Evolutionary conservation across 805 yeast species (phyloP), one percentile per base, ranked within the genome.

Genomic region (Vanderwaltozyma tropicalis): DNA sequence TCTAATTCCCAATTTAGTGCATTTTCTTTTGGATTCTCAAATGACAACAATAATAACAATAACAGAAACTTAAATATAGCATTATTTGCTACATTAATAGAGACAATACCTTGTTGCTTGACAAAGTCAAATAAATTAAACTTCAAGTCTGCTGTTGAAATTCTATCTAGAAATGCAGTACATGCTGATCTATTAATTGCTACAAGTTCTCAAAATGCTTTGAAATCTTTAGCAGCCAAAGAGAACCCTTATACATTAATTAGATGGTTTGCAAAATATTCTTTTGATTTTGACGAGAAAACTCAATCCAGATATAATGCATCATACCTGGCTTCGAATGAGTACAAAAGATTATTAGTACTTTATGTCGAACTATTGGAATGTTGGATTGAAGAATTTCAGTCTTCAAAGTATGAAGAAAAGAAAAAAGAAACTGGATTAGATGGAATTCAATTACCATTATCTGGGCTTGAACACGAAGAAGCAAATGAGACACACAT

Each of bases 281-380:
- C 95, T 1, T 85, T 88, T 58, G 78, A 77, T 46, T 74, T 83
- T 42, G 84, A 78, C 44, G 95, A 86, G 41, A 76, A 76, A 44
- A 78, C 84, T 3, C 64, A 63, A 30, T 57, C 66, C 3, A 55
- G 61, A n/a, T 71, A 75, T 48, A 73, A 78, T 37, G 64, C 74
- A 19, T 73, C 76, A 1, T 76, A 74, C 48, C 55, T 79, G 29
- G 70, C 78, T 10, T 77, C 88, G 0, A 62, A 69, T 6, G 80
- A 76, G 37, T 81, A 79, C 47, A 71, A 73, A 34, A 62, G 64
- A 32, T 54, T 83, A 2, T 59, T 89, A 36, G 73, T 72, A 41
- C 66, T 87, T 0, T 92, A 88, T 46, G 80, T 84, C 2, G 94
- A 85, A 22, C 59, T 92, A 16, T 63, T 92, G 19, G 78, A 76